phyloP scores from a whole-genome alignment of 1,284 basidiomycete genomes.

The Singerocomus inundabilis region DNA sequence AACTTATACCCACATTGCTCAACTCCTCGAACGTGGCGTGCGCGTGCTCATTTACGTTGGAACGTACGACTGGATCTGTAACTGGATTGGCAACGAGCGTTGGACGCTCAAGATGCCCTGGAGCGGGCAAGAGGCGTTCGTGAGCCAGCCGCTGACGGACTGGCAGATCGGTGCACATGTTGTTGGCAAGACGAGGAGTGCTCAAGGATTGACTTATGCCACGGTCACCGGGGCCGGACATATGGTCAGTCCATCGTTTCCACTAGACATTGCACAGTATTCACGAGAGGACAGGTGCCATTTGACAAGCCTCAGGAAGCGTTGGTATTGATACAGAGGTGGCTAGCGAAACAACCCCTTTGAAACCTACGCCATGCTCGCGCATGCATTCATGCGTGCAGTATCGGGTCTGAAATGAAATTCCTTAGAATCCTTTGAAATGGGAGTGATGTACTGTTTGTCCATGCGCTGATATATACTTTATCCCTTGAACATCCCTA shows the following conservation, averaged over 20 bases:
- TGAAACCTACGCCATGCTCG: slow-evolving; percentile 8
- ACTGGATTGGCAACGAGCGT: slow-evolving; percentile 66
- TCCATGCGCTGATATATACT: not conserved
- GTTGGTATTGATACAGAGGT: slow-evolving; percentile 48
- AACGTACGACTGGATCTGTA: slow-evolving; percentile 70
- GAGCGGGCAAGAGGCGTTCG: slow-evolving; percentile 52
- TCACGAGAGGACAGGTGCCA: slow-evolving; percentile 41
- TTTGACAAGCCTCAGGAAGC: slow-evolving; percentile 57
- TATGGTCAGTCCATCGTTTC: slow-evolving; percentile 44
- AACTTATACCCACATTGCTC: slow-evolving; percentile 56
- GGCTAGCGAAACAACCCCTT: slow-evolving; percentile 41
- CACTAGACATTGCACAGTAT: not conserved
- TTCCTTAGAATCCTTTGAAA: not conserved
- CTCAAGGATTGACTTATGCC: slow-evolving; percentile 57
- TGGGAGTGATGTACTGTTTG: not conserved
- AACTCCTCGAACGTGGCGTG: slow-evolving; percentile 71
- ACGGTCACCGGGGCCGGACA: slow-evolving; percentile 62
- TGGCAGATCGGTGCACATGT: slow-evolving; percentile 53
- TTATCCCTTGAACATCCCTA: no score
- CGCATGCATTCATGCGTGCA: not conserved
- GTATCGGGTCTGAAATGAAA: not conserved
- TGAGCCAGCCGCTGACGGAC: slow-evolving; percentile 41
- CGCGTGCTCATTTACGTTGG: slow-evolving; percentile 72
- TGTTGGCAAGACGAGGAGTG: slow-evolving; percentile 55
- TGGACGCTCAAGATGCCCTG: slow-evolving; percentile 62